Conservation (phyloP, 2,329 filamentous ascomycete genomes). For the Arthrobotrys musiformis region DNA sequence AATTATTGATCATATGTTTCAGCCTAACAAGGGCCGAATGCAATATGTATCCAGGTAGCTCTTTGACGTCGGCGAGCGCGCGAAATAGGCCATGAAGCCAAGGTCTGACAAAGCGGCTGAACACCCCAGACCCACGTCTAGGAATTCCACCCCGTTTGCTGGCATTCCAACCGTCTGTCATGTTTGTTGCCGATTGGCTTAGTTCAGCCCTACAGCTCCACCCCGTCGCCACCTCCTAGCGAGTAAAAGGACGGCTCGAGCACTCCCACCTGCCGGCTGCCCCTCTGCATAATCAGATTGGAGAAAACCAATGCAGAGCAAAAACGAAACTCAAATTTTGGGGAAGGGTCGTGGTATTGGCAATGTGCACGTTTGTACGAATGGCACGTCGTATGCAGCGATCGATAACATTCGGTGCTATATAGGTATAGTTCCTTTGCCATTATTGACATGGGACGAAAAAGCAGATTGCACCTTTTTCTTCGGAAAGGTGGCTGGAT, state of each 20-base stretch:
- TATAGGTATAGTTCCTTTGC: slow-evolving; percentile 47
- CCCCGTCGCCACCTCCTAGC: slow-evolving; percentile 15
- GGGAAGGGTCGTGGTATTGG: no score
- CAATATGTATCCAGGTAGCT: background rate
- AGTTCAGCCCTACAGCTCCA: slow-evolving; percentile 45
- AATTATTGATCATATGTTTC: slow-evolving; percentile 5
- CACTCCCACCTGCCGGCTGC: background rate
- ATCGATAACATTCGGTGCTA: background rate
- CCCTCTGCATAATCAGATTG: background rate
- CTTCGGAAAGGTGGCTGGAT: background rate
- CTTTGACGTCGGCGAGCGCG: slow-evolving; percentile 22
- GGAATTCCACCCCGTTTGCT: background rate
- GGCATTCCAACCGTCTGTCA: slow-evolving; percentile 19
- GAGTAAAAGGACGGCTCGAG: slow-evolving; percentile 18
- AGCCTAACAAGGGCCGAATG: slow-evolving; percentile 8
- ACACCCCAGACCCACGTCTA: slow-evolving; percentile 3
- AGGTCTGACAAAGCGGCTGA: slow-evolving; percentile 29
- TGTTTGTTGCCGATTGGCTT: slow-evolving; percentile 41
- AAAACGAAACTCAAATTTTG: slow-evolving; percentile 41
- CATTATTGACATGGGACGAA: slow-evolving; percentile 50
- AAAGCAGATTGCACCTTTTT: slow-evolving; percentile 15
- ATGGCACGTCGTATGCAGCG: slow-evolving; percentile 17
- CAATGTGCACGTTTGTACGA: slow-evolving; percentile 15
- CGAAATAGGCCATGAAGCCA: background rate
- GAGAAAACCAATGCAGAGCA: background rate